Percentiles rank a stretch among this genome's conserved stretches.
These are phyloP conservation scores for Entomortierella parvispora DNA, from an alignment of 192 early-diverging fungal species.

Conservation along the genomic window DNA sequence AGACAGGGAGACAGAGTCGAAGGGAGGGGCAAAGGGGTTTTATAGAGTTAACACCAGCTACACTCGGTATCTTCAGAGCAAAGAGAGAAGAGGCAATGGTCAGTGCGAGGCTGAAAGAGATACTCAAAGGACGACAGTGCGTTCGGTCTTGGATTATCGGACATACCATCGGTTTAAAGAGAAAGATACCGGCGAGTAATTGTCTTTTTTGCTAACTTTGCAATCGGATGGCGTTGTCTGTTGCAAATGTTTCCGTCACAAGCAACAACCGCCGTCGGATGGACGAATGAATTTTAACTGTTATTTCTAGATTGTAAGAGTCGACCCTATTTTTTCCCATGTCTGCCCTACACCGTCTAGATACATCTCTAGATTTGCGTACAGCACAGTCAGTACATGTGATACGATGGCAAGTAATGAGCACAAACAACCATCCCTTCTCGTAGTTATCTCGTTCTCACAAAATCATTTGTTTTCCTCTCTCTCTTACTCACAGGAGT, in stretches of 20 bases:
- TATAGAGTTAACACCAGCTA: conserved; percentile 6
- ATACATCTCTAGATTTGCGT: not conserved
- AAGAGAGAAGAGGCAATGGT: not conserved
- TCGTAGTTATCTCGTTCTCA: conserved; percentile 9
- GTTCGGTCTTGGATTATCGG: not conserved
- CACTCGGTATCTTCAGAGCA: conserved; percentile 5
- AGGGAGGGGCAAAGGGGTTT: not conserved
- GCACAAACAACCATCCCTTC: conserved; percentile 2
- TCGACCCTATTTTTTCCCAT: not conserved
- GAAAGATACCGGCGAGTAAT: no score
- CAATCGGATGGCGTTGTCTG: no score
- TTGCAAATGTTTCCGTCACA: no score
- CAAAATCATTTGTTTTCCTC: conserved; percentile 10
- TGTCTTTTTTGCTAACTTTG: not conserved
- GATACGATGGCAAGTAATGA: not conserved
- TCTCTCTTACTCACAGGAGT: not conserved
- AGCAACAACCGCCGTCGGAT: not conserved
- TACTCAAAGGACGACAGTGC: not conserved
- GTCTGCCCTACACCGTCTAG: no score
- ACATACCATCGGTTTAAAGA: conserved; percentile 1
- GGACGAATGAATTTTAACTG: not conserved
- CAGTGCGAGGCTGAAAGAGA: not conserved
- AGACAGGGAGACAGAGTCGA: conserved; percentile 11
- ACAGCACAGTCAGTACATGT: not conserved
- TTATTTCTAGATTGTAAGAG: not conserved